These are phyloP conservation scores for Calycina herbarum DNA, from an alignment of 2,329 filamentous ascomycete genomes.

Conservation along the genomic window DNA sequence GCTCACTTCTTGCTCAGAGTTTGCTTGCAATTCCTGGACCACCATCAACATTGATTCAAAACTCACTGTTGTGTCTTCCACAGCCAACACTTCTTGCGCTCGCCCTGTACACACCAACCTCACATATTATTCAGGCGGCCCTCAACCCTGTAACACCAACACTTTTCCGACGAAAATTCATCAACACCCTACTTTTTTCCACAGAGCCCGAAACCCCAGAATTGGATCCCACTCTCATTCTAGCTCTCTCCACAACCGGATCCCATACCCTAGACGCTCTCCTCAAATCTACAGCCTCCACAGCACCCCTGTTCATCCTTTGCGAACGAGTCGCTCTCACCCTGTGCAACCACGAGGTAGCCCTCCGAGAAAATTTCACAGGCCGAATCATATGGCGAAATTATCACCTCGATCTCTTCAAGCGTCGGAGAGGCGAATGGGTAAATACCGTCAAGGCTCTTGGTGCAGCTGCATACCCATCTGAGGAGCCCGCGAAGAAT, in stretches of 20 bases:
- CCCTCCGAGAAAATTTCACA: slow-evolving; percentile 61
- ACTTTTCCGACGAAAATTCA: slow-evolving; percentile 63
- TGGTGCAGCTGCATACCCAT: slow-evolving; percentile 8
- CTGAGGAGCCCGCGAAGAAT: neutral
- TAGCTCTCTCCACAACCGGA: slow-evolving; percentile 58
- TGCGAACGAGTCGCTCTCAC: slow-evolving; percentile 67
- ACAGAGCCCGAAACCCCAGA: slow-evolving; percentile 12
- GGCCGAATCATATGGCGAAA: slow-evolving; percentile 72
- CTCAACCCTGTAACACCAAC: slow-evolving; percentile 53
- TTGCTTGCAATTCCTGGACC: slow-evolving; percentile 74
- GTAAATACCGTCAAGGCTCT: slow-evolving; percentile 53
- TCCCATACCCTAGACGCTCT: slow-evolving; percentile 69
- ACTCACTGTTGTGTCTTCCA: slow-evolving; percentile 63
- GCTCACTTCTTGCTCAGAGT: slow-evolving; percentile 75
- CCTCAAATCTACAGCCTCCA: slow-evolving; percentile 44
- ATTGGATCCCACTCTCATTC: slow-evolving; percentile 23
- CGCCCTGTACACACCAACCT: slow-evolving; percentile 51
- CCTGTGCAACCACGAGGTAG: slow-evolving; percentile 57
- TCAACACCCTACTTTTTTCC: slow-evolving; percentile 53
- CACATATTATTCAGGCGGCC: slow-evolving; percentile 64
- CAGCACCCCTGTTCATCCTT: slow-evolving; percentile 56
- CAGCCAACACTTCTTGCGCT: slow-evolving; percentile 60
- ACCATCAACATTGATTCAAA: slow-evolving; percentile 70
- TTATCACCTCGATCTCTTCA: slow-evolving; percentile 73
- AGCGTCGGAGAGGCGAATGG: slow-evolving; percentile 63